Evolutionary conservation across 208 protist genomes (phyloP), one percentile per base, ranked within the genome.

Genomic region (Leishmania turanica): DNA sequence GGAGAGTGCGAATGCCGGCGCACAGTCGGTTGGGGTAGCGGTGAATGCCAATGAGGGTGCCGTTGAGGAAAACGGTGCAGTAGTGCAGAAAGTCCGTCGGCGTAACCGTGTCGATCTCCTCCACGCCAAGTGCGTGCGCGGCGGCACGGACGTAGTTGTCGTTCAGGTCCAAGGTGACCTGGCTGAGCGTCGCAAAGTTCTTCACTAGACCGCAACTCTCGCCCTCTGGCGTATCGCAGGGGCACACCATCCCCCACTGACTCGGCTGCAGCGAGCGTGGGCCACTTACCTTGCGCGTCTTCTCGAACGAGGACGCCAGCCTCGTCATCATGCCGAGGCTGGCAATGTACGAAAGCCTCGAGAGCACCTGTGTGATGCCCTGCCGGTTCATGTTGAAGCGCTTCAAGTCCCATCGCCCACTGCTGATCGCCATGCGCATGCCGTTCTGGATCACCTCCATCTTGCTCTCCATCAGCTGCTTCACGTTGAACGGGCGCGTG

Each of bases 201-300:
- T 99, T 99, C 6, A 99, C 99, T 0, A 99, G 90, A 66, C 99
- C 99, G 81, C 99, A 99, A 70, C 96, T 96, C 79, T 99, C 99
- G 54, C 99, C 99, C 88, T 99, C 99, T 3, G 99, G 99, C 15
- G 99, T 99, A 88, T 99, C 99, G 62, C 98, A 98, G 3, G 99
- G 99, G 88, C 99, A 99, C 27, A 99, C 92, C 97, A 99, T 99
- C 73, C 99, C 99, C 97, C 98, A 99, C 83, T 99, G 99, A 60
- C 99, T 99, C 1, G 99, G 96, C 86, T 99, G 99, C 58, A 99
- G 86, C 31, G 92, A 93, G 70, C 93, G 92, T 24, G 98, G 99
- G 1, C 98, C 98, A 76, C 94, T 95, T 0, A 99, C 96, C 81
- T 99, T 99, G 75, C 99, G 89, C 40, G 97, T 99, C 88, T 99